phyloP scores from a whole-genome alignment of 352 stramenopile species.

The Lagenidium giganteum region DNA sequence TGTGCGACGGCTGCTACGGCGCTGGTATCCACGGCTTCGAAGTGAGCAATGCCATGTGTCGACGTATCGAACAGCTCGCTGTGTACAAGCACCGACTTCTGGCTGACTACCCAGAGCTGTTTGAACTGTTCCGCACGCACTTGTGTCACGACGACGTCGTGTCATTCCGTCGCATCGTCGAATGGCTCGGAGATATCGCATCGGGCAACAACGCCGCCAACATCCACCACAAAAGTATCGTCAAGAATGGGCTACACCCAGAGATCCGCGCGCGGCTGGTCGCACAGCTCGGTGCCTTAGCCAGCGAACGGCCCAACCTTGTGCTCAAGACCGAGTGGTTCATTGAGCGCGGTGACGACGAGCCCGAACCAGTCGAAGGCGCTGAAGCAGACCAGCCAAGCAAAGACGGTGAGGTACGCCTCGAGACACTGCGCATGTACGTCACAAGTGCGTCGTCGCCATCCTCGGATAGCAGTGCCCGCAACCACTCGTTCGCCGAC shows the following conservation, averaged over 20 bases:
- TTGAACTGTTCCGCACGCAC: slow-evolving; percentile 60
- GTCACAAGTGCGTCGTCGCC: slow-evolving; percentile 28
- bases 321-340: slow-evolving; percentile 74
- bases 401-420: slow-evolving; percentile 9
- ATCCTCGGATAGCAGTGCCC: slow-evolving; percentile 14
- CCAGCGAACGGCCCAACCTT: slow-evolving; percentile 49
- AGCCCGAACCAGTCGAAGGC: slow-evolving; percentile 22
- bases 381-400: slow-evolving; percentile 17
- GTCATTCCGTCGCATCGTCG: slow-evolving; percentile 57
- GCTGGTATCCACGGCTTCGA: slow-evolving; percentile 66
- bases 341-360: slow-evolving; percentile 23
- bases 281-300: slow-evolving; percentile 48
- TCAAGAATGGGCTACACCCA: slow-evolving; percentile 67
- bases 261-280: slow-evolving; percentile 67
- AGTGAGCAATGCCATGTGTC: slow-evolving; percentile 63
- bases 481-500: slow-evolving; percentile 25
- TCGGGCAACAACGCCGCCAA: slow-evolving; percentile 36
- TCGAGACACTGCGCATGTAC: slow-evolving; percentile 71
- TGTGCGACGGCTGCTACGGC: slow-evolving; percentile 70
- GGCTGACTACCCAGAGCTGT: slow-evolving; percentile 56
- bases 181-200: slow-evolving; percentile 70
- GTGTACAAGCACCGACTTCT: slow-evolving; percentile 47
- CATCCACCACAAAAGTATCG: slow-evolving; percentile 62
- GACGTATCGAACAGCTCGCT: slow-evolving; percentile 48
- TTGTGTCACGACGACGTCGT: slow-evolving; percentile 69